These are phyloP conservation scores for Skeletonema menzelii DNA, from an alignment of 108 stramenopile species.

Conservation along the genomic window DNA sequence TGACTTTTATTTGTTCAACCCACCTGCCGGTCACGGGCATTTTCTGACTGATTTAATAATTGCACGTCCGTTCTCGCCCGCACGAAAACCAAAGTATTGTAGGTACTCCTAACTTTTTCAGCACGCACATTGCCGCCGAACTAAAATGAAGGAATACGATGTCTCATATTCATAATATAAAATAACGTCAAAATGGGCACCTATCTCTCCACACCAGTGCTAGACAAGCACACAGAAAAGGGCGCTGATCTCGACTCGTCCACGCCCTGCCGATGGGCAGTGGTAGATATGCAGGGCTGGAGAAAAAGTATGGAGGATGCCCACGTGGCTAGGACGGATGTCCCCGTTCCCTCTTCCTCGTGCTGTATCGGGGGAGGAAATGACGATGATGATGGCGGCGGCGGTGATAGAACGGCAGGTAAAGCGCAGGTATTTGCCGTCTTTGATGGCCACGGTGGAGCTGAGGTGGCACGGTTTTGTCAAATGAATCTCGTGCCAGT, in stretches of 20 bases:
- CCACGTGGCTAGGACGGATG: slow-evolving; percentile 81
- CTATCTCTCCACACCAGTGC: slow-evolving; percentile 82
- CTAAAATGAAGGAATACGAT: too few relatives aligned
- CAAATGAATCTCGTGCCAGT: slow-evolving; percentile 80
- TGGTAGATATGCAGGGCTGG: slow-evolving; percentile 97
- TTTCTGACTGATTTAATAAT: too few relatives aligned
- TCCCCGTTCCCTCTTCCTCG: slow-evolving; percentile 24
- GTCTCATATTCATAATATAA: too few relatives aligned
- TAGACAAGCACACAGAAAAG: slow-evolving; percentile 65
- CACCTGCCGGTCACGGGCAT: too few relatives aligned
- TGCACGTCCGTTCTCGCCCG: too few relatives aligned
- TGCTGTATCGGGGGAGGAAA: slow-evolving; percentile 1
- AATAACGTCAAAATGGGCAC: slow-evolving; percentile 65
- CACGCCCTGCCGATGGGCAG: slow-evolving; percentile 68
- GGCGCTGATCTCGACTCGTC: slow-evolving; percentile 38
- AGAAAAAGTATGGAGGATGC: slow-evolving; percentile 98
- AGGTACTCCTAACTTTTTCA: too few relatives aligned
- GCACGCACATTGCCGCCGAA: too few relatives aligned
- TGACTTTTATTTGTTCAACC: too few relatives aligned
- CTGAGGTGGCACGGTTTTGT: slow-evolving; percentile 91
- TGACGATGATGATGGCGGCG: slow-evolving; percentile 10
- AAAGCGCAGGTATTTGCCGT: slow-evolving; percentile 86
- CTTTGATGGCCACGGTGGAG: slow-evolving; percentile 94
- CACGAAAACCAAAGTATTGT: too few relatives aligned
- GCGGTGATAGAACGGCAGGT: slow-evolving; percentile 1